phyloP scores from a whole-genome alignment of 2,329 filamentous ascomycete species.

The Curvularia spicifera region DNA sequence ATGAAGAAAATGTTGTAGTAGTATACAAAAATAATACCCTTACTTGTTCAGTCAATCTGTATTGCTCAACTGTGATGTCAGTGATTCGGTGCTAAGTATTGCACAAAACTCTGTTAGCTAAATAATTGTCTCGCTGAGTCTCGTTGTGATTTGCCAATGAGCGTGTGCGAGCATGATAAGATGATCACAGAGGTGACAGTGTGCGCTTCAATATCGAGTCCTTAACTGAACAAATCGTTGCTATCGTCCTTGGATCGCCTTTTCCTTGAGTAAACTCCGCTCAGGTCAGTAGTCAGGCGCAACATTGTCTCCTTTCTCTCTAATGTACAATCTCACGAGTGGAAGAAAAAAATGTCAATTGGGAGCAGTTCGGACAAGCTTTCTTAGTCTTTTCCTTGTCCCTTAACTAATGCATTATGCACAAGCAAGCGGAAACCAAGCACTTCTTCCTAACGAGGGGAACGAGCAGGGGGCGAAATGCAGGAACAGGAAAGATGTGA shows the following conservation, averaged over 20 bases:
- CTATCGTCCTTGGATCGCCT: too few relatives aligned
- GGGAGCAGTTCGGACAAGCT: slow-evolving; percentile 1
- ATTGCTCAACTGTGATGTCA: not conserved
- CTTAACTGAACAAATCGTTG: too few relatives aligned
- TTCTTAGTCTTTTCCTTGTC: not conserved
- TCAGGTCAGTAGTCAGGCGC: not conserved
- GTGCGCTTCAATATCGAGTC: not conserved
- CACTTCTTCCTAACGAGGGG: not conserved
- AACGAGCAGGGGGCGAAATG: not conserved
- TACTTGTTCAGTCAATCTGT: not conserved
- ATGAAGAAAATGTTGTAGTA: slow-evolving; percentile 1
- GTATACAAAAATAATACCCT: not conserved
- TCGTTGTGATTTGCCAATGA: too few relatives aligned
- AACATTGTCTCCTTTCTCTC: not conserved
- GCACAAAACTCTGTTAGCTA: too few relatives aligned
- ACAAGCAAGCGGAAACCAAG: not conserved
- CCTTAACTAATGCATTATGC: not conserved
- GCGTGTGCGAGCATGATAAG: too few relatives aligned
- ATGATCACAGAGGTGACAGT: too few relatives aligned
- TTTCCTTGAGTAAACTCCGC: not conserved
- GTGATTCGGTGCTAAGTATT: not conserved
- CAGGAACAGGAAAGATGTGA: not conserved
- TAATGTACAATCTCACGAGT: not conserved
- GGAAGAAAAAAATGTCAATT: not conserved
- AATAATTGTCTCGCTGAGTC: too few relatives aligned